phyloP scores from a whole-genome alignment of 1,284 basidiomycete genomes.

The Fomitiporia mediterranea region DNA sequence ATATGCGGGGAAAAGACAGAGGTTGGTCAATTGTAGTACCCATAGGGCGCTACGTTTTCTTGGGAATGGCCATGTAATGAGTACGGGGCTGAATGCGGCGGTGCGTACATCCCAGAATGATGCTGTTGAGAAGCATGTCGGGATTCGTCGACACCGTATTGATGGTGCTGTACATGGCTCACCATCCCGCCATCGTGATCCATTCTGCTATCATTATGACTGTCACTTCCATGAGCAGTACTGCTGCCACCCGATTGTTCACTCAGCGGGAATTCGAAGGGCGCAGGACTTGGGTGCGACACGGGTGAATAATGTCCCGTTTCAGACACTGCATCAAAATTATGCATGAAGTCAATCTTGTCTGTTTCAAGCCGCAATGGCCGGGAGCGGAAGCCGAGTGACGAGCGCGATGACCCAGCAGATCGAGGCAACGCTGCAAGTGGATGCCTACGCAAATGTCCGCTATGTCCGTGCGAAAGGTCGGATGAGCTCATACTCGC shows the following conservation, averaged over 20 bases:
- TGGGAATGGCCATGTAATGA: background rate
- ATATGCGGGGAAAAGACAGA: background rate
- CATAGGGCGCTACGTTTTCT: conserved; percentile 7
- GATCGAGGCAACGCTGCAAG: background rate
- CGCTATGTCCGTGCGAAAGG: conserved; percentile 2
- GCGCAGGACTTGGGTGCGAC: conserved; percentile 2
- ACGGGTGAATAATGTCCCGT: conserved; percentile 21
- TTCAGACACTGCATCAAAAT: conserved; percentile 14
- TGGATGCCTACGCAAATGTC: background rate
- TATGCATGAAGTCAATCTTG: conserved; percentile 15
- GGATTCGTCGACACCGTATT: background rate
- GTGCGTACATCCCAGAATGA: background rate
- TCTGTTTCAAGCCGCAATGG: conserved; percentile 11
- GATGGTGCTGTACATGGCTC: background rate
- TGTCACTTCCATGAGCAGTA: background rate
- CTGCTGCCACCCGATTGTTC: background rate
- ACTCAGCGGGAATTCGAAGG: conserved; percentile 7
- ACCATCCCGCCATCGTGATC: background rate
- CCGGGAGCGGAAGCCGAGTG: conserved; percentile 1
- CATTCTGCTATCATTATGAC: background rate
- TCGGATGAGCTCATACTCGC: conserved; percentile 12
- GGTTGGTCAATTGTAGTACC: conserved; percentile 2
- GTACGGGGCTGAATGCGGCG: background rate
- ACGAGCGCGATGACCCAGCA: conserved; percentile 14
- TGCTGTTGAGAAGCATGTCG: background rate